Conservation (phyloP, 148 eudicot genomes). For the Chenopodium album region DNA sequence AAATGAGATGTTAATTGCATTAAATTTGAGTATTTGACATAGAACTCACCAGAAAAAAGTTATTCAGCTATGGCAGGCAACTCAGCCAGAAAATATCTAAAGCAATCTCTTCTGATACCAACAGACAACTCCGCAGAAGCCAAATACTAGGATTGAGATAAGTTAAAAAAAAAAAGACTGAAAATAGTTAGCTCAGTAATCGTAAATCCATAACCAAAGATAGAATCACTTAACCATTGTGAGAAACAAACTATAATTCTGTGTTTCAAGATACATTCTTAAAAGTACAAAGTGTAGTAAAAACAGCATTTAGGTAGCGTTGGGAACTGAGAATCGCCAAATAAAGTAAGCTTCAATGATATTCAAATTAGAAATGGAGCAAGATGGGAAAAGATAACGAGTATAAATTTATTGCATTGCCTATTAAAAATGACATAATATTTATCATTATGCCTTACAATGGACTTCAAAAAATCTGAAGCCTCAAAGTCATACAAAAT, state of each 20-base stretch:
- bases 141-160: too few species aligned
- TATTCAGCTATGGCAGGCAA: too few species aligned
- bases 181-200: too few species aligned
- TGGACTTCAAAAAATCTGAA: constrained; percentile 3
- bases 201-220: too few species aligned
- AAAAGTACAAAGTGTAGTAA: not conserved
- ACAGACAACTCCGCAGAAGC: too few species aligned
- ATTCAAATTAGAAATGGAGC: not conserved
- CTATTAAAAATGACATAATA: not conserved
- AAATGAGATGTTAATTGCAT: too few species aligned
- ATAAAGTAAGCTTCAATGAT: not conserved
- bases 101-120: too few species aligned
- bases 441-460: not conserved
- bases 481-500: constrained; percentile 2
- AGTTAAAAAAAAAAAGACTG: too few species aligned
- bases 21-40: too few species aligned
- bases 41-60: too few species aligned
- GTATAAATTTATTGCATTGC: constrained; percentile 13
- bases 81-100: too few species aligned
- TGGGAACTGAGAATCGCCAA: not conserved
- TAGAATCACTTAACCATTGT: too few species aligned
- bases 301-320: not conserved
- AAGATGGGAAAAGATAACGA: not conserved
- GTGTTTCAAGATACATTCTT: not conserved
- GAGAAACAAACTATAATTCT: not conserved